Evolutionary conservation across 2,329 filamentous ascomycete genomes (phyloP), one percentile per base, ranked within the genome.

Genomic region (Coniochaeta sp.): DNA sequence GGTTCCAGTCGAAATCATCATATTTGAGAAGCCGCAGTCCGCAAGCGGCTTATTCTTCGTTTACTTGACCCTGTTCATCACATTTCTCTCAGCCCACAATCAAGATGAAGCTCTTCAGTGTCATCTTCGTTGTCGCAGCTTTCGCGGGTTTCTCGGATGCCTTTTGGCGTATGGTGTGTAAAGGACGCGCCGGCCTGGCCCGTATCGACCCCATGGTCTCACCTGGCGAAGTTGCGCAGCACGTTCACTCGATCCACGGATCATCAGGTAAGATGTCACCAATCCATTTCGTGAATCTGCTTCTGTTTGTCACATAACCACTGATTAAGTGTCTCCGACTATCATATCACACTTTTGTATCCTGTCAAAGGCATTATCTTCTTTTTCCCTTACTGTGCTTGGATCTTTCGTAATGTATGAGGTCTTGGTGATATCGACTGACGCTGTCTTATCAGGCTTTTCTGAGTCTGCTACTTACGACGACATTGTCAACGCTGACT

Each of bases 81-180:
- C 43, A 34, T 19, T 19, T 26, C 52, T 33, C 16, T 6, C 33
- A 55, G 26, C 50, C 5, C 43, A 54, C 31, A 5, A n/a, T 9
- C 6, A 54, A 17, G 24, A 56, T 58, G 56, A 58, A 58, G 56
- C 5, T 17, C 36, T 17, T 36, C 6, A 28, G 7, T 17, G 8
- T 50, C 33, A 22, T n/a, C 61, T 65, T 50, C 16, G 47, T 14
- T 17, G 47, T 57, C 28, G 43, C 59, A 40, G 50, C 40, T 24
- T 62, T 63, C 31, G 47, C 59, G 67, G 40, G 64, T 63, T 31
- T 44, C 67, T 33, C 62, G 65, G 56, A 61, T 66, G 92, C 89
- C 62, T 96, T 96, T 75, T 96, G 90, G 90, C 90, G 92, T 71
- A 89, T 96, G 82, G 89, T 91, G 68, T 96, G 91, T 74, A 88